A percentile compares a stretch with the other conserved stretches of the same genome.
These are phyloP conservation scores for Cutaneotrichosporon sp. DNA, from an alignment of 1,284 basidiomycete genomes.

Conservation along the genomic window DNA sequence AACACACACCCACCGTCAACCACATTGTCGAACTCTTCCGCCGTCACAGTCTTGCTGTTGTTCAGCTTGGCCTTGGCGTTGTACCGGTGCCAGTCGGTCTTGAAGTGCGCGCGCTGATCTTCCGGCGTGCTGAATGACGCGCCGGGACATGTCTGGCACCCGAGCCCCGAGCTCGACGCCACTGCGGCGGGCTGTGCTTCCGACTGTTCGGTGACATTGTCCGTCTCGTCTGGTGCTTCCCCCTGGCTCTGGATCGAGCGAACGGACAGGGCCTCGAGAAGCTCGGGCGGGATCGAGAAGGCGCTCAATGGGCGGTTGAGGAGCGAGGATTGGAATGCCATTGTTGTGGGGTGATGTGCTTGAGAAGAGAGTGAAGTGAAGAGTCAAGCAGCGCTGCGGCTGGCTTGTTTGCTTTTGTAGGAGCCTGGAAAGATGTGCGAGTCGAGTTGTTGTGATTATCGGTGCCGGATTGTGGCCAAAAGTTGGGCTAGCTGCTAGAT, in stretches of 20 bases:
- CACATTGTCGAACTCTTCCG: slow-evolving; percentile 70
- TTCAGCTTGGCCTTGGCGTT: slow-evolving; percentile 84
- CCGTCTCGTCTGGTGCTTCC: background rate
- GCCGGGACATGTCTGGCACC: slow-evolving; percentile 77
- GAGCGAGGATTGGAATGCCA: slow-evolving; percentile 12
- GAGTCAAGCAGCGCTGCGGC: background rate
- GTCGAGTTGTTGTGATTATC: background rate
- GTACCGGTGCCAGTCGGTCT: slow-evolving; percentile 97
- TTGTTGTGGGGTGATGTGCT: background rate
- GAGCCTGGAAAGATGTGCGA: background rate
- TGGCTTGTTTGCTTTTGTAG: background rate
- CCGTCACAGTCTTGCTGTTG: slow-evolving; percentile 61
- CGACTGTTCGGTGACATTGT: background rate
- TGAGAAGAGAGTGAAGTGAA: background rate
- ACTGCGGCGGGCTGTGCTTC: background rate
- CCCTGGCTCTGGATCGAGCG: slow-evolving; percentile 55
- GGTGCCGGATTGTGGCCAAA: background rate
- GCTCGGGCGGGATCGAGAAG: slow-evolving; percentile 66
- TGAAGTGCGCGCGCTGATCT: slow-evolving; percentile 84
- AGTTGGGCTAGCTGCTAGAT: background rate
- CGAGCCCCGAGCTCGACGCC: slow-evolving; percentile 44
- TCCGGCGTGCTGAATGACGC: slow-evolving; percentile 71
- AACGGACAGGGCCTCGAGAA: slow-evolving; percentile 66
- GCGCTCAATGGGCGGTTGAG: slow-evolving; percentile 48
- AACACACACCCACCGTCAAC: slow-evolving; percentile 66